Conservation (phyloP, 768 basidiomycete species). For the Tephrocybe sp. region DNA sequence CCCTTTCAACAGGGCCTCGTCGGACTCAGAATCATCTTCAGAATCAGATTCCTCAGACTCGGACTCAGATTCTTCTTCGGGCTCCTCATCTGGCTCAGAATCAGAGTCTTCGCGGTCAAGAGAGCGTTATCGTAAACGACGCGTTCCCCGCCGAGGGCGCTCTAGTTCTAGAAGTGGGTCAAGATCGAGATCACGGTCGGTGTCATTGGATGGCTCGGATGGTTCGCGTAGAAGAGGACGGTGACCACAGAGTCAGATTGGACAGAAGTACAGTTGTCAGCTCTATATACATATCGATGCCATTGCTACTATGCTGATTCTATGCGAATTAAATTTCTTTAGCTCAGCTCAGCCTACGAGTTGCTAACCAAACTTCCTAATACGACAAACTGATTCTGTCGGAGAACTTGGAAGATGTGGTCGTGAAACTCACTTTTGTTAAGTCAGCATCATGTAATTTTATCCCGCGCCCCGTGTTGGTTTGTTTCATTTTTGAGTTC, state of each 20-base stretch:
- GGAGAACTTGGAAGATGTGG: too few relatives aligned
- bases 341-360: too few relatives aligned
- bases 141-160: slow-evolving; percentile 28
- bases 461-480: too few relatives aligned
- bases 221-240: slow-evolving; percentile 18
- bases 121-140: slow-evolving; percentile 40
- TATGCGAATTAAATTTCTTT: too few relatives aligned
- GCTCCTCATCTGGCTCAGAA: slow-evolving; percentile 39
- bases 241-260: not conserved
- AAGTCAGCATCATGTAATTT: too few relatives aligned
- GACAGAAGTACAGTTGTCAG: too few relatives aligned
- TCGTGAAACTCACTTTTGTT: too few relatives aligned
- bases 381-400: too few relatives aligned
- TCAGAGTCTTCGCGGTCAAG: slow-evolving; percentile 46
- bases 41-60: slow-evolving; percentile 40
- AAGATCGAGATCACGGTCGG: slow-evolving; percentile 8
- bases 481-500: too few relatives aligned
- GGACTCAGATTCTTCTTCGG: slow-evolving; percentile 40
- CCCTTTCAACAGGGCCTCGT: slow-evolving; percentile 18
- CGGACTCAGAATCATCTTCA: slow-evolving; percentile 31
- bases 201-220: slow-evolving; percentile 17
- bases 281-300: too few relatives aligned
- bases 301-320: too few relatives aligned
- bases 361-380: too few relatives aligned
- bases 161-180: slow-evolving; percentile 13